These are phyloP conservation scores for Erucastrum elatum DNA, from an alignment of 345 rosid species.

Conservation along the genomic window DNA sequence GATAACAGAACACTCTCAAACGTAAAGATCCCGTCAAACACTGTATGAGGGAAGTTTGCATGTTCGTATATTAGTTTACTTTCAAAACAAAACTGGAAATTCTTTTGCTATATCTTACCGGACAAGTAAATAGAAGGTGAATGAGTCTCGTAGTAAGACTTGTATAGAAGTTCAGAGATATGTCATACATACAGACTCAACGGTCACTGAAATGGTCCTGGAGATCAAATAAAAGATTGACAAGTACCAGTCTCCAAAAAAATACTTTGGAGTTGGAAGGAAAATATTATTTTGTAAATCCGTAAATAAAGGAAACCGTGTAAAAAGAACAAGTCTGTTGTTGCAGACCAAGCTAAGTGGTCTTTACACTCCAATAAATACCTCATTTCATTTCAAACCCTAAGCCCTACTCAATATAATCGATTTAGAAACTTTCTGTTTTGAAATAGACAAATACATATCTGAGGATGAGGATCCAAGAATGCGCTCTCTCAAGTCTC, in stretches of 20 bases:
- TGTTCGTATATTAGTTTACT: neutral
- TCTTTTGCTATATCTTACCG: neutral
- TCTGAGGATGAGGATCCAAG: neutral
- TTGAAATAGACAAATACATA: neutral
- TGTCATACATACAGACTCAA: neutral
- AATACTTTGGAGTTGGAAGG: neutral
- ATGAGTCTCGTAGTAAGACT: neutral
- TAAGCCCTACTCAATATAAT: neutral
- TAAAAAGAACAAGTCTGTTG: neutral
- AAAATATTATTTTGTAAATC: neutral
- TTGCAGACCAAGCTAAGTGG: neutral
- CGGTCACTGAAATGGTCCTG: neutral
- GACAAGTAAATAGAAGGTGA: neutral
- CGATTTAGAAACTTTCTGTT: neutral
- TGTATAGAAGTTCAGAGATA: neutral
- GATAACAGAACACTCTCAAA: neutral
- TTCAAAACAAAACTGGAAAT: neutral
- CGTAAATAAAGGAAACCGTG: neutral
- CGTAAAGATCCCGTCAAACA: neutral
- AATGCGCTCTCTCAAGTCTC: conserved; percentile 26
- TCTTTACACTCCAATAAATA: neutral
- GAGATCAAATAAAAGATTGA: neutral
- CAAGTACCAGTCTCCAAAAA: neutral
- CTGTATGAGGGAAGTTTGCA: too few species aligned
- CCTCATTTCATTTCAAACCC: neutral